phyloP scores from a whole-genome alignment of 768 basidiomycete genomes.

The Gloeopeniophorella convolvens region DNA sequence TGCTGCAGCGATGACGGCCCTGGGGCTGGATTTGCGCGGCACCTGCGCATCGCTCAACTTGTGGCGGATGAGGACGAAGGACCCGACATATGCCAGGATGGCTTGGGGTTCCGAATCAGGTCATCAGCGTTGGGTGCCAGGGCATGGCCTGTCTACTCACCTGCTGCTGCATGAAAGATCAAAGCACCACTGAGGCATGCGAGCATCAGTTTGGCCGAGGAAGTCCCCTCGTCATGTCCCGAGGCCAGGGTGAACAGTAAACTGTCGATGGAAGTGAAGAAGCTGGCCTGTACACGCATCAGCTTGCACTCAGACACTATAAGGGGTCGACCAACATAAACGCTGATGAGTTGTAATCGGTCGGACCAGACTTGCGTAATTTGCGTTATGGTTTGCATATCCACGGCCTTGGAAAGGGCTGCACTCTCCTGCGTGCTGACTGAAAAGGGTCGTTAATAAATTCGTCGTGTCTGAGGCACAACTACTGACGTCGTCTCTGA shows the following conservation, averaged over 20 bases:
- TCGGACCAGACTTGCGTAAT: constrained; percentile 15
- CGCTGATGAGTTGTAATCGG: constrained; percentile 14
- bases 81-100: constrained; percentile 13
- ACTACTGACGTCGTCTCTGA: background rate
- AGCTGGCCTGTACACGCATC: constrained; percentile 10
- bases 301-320: background rate
- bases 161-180: constrained; percentile 18
- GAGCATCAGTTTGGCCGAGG: background rate
- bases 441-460: background rate
- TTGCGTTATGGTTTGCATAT: constrained; percentile 3
- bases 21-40: background rate
- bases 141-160: constrained; percentile 7
- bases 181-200: constrained; percentile 17
- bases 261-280: constrained; percentile 19
- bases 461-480: background rate
- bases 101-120: constrained; percentile 6
- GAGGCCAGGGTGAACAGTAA: constrained; percentile 4
- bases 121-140: background rate
- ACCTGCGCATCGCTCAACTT: background rate
- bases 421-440: background rate
- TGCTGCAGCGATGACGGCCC: background rate
- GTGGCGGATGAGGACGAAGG: constrained; percentile 17
- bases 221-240: background rate
- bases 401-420: too few relatives aligned
- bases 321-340: constrained; percentile 5